Conservation (phyloP, 805 yeast species). For the Starmerella bacillaris region DNA sequence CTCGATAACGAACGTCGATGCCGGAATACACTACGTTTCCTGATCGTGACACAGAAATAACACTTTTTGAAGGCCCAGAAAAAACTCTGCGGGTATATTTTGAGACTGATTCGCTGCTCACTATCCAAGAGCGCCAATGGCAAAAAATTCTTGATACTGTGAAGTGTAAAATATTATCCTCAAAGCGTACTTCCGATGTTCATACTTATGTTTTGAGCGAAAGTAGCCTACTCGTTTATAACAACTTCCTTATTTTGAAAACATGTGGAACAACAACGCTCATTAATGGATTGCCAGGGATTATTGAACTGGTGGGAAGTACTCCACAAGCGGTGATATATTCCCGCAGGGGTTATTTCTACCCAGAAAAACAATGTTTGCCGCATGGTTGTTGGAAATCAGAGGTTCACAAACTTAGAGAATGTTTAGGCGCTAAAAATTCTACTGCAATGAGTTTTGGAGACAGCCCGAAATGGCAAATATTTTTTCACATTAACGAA, state of each 20-base stretch:
- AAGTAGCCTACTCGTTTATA: slow-evolving; percentile 74
- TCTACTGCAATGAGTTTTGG: background rate
- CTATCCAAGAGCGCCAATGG: slow-evolving; percentile 51
- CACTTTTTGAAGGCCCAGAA: slow-evolving; percentile 80
- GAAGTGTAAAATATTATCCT: slow-evolving; percentile 73
- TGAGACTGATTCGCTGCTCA: slow-evolving; percentile 33
- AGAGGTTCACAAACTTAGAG: slow-evolving; percentile 55
- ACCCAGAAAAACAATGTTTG: slow-evolving; percentile 65
- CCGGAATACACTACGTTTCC: too few species aligned
- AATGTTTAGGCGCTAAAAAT: slow-evolving; percentile 29
- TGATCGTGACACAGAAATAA: background rate
- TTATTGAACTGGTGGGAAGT: slow-evolving; percentile 31
- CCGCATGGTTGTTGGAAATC: slow-evolving; percentile 73
- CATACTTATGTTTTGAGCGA: slow-evolving; percentile 81
- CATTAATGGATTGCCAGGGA: slow-evolving; percentile 48
- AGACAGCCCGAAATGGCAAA: slow-evolving; percentile 1
- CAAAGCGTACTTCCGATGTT: slow-evolving; percentile 40
- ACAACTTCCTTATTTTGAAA: slow-evolving; percentile 68
- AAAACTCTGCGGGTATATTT: slow-evolving; percentile 84
- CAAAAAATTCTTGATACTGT: slow-evolving; percentile 59
- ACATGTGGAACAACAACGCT: slow-evolving; percentile 96
- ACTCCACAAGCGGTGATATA: slow-evolving; percentile 43
- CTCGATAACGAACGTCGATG: too few species aligned
- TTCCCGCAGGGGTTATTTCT: slow-evolving; percentile 82
- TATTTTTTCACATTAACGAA: background rate